Conservation (phyloP, 192 early-diverging fungal genomes). For the Dissophora globulifera region DNA sequence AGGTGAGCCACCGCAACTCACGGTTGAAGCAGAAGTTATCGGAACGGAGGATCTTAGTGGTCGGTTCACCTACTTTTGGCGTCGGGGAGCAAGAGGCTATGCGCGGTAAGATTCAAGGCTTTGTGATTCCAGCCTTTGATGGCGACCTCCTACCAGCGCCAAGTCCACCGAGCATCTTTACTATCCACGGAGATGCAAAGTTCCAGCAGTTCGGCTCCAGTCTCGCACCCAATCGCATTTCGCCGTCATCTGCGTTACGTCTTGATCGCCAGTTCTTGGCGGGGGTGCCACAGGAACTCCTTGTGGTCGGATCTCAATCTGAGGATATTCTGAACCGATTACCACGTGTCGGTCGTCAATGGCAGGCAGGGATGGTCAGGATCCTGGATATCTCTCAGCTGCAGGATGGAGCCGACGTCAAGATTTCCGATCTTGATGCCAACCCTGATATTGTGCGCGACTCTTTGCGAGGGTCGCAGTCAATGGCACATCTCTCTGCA, state of each 20-base stretch:
- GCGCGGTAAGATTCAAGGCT: conserved; percentile 66
- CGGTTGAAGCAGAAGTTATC: background rate
- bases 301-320: conserved; percentile 44
- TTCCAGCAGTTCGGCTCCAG: conserved; percentile 53
- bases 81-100: conserved; percentile 34
- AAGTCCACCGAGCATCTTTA: conserved; percentile 23
- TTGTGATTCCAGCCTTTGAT: conserved; percentile 30
- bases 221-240: background rate
- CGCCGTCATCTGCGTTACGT: background rate
- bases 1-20: background rate
- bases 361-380: conserved; percentile 46
- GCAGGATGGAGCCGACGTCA: conserved; percentile 3
- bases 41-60: conserved; percentile 24
- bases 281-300: conserved; percentile 3
- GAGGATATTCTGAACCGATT: conserved; percentile 21
- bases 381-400: conserved; percentile 23
- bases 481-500: conserved; percentile 46
- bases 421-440: conserved; percentile 21
- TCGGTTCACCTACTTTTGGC: conserved; percentile 41
- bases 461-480: conserved; percentile 31
- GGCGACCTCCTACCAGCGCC: background rate
- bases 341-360: conserved; percentile 27
- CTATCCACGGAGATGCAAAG: conserved; percentile 42
- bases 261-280: no score
- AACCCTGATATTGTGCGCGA: conserved; percentile 21